Conservation (phyloP, 345 rosid species). For the Microcos paniculata region DNA sequence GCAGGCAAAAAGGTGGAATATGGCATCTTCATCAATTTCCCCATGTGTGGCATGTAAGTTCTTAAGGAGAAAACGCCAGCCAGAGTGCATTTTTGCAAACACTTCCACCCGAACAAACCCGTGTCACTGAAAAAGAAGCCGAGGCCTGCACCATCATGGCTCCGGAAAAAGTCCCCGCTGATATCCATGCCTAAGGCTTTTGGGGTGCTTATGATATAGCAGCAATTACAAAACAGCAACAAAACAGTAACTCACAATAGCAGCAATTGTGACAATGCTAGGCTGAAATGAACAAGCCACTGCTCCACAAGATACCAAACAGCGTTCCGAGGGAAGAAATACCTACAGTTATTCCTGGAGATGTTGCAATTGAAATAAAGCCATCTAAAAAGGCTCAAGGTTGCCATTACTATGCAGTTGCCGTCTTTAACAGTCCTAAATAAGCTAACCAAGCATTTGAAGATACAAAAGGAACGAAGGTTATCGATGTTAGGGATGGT, state of each 20-base stretch:
- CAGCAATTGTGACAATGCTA: too few species aligned
- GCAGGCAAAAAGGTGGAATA: slow-evolving; percentile 17
- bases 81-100: slow-evolving; percentile 48
- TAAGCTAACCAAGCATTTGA: slow-evolving; percentile 73
- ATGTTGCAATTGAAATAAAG: slow-evolving; percentile 54
- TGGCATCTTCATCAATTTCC: slow-evolving; percentile 41
- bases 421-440: slow-evolving; percentile 46
- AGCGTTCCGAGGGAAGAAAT: slow-evolving; percentile 51
- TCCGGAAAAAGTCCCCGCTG: too few species aligned
- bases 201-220: too few species aligned
- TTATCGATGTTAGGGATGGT: too few species aligned
- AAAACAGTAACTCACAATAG: too few species aligned
- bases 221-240: too few species aligned
- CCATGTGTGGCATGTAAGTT: slow-evolving; percentile 50
- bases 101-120: slow-evolving; percentile 48
- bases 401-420: slow-evolving; percentile 45
- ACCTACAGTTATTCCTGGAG: slow-evolving; percentile 41
- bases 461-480: slow-evolving; percentile 40
- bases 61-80: slow-evolving; percentile 39
- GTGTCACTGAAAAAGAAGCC: too few species aligned
- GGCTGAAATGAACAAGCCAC: slow-evolving; percentile 44
- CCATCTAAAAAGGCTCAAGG: slow-evolving; percentile 44
- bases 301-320: slow-evolving; percentile 65
- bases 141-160: too few species aligned
- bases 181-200: too few species aligned